Conservation (phyloP, 1,139 yeast genomes). For the Geotrichum bryndzae region DNA sequence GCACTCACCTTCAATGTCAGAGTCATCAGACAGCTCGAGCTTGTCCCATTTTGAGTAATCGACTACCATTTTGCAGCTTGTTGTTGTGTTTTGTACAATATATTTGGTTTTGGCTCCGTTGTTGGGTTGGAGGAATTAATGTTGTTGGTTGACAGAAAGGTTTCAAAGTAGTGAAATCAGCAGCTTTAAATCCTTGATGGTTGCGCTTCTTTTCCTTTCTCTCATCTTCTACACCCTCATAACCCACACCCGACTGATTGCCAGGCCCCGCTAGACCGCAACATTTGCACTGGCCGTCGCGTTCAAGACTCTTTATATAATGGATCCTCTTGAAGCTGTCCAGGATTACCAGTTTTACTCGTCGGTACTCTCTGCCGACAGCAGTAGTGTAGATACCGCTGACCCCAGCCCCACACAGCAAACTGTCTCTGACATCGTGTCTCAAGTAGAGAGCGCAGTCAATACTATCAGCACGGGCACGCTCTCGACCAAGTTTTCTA, state of each 20-base stretch:
- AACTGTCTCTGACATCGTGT: not conserved
- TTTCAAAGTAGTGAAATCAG: not conserved
- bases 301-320: not conserved
- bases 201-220: not conserved
- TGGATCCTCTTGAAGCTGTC: conserved; percentile 15
- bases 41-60: conserved; percentile 98
- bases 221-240: not conserved
- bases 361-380: not conserved
- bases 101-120: not conserved
- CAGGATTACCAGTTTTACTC: conserved; percentile 10
- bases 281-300: not conserved
- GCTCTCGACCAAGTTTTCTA: not conserved
- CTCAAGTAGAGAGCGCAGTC: not conserved
- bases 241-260: not conserved
- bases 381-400: not conserved
- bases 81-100: not conserved
- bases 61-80: conserved; percentile 39
- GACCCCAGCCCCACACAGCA: not conserved
- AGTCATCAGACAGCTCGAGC: conserved; percentile 89
- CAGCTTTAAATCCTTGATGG: not conserved
- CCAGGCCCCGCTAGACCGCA: not conserved
- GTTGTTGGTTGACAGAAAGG: conserved; percentile 1
- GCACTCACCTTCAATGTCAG: conserved; percentile 62
- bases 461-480: conserved; percentile 6
- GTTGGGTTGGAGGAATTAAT: not conserved